Evolutionary conservation across 2,329 filamentous ascomycete genomes (phyloP), one percentile per base, ranked within the genome.

Genomic region (Boeremia lycopersici): DNA sequence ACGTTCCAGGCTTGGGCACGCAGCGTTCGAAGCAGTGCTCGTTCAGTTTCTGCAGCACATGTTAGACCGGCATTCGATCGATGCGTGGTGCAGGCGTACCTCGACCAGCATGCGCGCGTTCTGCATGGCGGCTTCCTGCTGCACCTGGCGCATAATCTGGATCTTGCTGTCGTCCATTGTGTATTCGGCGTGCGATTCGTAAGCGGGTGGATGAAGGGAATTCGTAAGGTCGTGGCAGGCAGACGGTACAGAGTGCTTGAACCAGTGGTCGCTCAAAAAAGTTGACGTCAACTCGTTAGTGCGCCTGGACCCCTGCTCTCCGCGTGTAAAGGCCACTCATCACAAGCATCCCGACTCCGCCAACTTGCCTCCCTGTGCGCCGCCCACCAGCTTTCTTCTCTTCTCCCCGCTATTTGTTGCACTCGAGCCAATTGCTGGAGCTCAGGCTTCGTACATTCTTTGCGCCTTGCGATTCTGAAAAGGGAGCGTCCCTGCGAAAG

Each of bases 1-100:
- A 81, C 40, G 77, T 70, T 54, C 78, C 77, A 57, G 81, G 81
- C 62, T 81, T 81, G 41, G 80, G 79, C 28, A 83, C 73, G 75
- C 81, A 83, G 67, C 79, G 79, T 61, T 82, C 79, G 75, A 82
- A 83, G 74, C 81, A 83, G 73, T 83, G 79, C 63, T 82, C 79
- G 72, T 83, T 83, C 60, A 83, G 73, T 78, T 82, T 83, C 80
- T 82, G 54, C 1, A 6, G 1, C 8, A 2, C 5, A n/a, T 11
- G 15, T 43, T 26, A 48, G 46, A 15, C 9, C 11, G 26, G 13
- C 2, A 29, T 36, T 10, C 12, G 10, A 42, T 31, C 15, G 28
- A 11, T 19, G 28, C 4, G 10, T 28, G 9, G 25, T 15, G 28
- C 8, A 13, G 23, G 33, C 31, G 8, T 67, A 80, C 79, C 64